Evolutionary conservation across 192 early-diverging fungal genomes (phyloP).

Genomic region (Spizellomyces sp.): DNA sequence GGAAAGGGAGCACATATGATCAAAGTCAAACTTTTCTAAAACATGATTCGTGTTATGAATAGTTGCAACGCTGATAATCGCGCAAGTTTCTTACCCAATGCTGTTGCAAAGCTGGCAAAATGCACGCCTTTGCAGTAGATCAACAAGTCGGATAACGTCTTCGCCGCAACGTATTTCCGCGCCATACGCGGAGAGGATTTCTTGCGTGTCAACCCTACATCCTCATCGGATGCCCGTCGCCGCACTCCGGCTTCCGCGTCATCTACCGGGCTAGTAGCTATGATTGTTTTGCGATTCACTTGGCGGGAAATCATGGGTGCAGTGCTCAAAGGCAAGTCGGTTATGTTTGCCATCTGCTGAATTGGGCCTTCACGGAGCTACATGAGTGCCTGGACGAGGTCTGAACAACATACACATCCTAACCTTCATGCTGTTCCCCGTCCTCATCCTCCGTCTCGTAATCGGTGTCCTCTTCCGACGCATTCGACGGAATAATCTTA

Average conservation of each 20-base stretch:
- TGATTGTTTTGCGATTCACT: background rate
- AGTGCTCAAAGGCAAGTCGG: background rate
- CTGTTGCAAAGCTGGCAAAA: slow-evolving; percentile 37
- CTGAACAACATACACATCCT: too few relatives aligned
- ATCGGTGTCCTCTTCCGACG: slow-evolving; percentile 33
- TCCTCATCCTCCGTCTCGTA: slow-evolving; percentile 42
- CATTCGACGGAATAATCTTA: slow-evolving; percentile 17
- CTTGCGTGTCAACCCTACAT: slow-evolving; percentile 9
- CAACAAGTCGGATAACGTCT: slow-evolving; percentile 39
- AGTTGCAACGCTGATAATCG: too few relatives aligned
- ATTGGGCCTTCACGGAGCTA: too few relatives aligned
- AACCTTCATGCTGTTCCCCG: slow-evolving; percentile 1
- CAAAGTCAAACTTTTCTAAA: slow-evolving; percentile 50
- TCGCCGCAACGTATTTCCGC: slow-evolving; percentile 37
- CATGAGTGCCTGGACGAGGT: too few relatives aligned
- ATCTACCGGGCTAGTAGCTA: background rate
- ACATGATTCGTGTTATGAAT: too few relatives aligned
- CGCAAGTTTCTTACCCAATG: slow-evolving; percentile 44
- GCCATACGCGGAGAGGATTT: slow-evolving; percentile 22
- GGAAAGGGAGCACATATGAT: slow-evolving; percentile 74
- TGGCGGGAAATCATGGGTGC: slow-evolving; percentile 11
- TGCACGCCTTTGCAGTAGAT: slow-evolving; percentile 45
- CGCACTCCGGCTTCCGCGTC: background rate
- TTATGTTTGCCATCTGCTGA: slow-evolving; percentile 5
- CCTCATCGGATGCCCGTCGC: slow-evolving; percentile 18